Base-by-base conservation (phyloP, 768 basidiomycete species). In the Boletus eberwhitei region DNA sequence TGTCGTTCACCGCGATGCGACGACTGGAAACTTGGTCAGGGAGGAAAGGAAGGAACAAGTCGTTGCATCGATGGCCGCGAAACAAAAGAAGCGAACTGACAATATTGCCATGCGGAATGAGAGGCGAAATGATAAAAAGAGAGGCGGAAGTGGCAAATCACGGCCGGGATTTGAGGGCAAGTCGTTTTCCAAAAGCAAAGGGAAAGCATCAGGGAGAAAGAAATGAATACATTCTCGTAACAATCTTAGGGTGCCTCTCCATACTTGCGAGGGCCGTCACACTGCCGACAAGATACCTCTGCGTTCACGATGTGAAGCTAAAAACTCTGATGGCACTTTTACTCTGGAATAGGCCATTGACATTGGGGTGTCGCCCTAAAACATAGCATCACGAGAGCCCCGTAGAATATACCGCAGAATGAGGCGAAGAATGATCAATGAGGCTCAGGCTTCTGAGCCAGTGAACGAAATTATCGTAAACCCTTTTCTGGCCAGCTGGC, bases 111-210 rank as follows among this genome's bases (percentile, higher is more conserved):
- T 80, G 76, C 84, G 93, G 17, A 84, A 86, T 53, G 93, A 98
- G 67, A 78, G 87, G 34, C 79, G 80, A 68, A 81, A 78, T 59
- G 84, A 85, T 45, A 84, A 79, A 67, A 73, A 75, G 56, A 84
- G 78, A 74, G 83, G 60, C 46, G 65, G 63, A 58, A 78, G 65
- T 44, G 85, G 86, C 29, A 83, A 83, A 71, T 85, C 84, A 4
- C 75, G 92, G 42, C 92, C 92, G 19, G 92, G 92, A 2, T 93
- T 94, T 63, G 92, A 94, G 68, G 92, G 91, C 34, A 91, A 91
- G 68, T 75, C 84, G 16, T 88, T 90, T 61, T 85, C 85, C 38
- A 85, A 84, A 62, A 69, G 74, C 8, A 73, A 71, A 39, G 78
- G 77, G 50, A 73, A 70, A 6, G 0, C 51, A 9, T 46, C 45